A percentile compares a stretch with the other conserved stretches of the same genome.
Conservation (phyloP, 2,329 filamentous ascomycete species). For the Moelleriella libera region DNA sequence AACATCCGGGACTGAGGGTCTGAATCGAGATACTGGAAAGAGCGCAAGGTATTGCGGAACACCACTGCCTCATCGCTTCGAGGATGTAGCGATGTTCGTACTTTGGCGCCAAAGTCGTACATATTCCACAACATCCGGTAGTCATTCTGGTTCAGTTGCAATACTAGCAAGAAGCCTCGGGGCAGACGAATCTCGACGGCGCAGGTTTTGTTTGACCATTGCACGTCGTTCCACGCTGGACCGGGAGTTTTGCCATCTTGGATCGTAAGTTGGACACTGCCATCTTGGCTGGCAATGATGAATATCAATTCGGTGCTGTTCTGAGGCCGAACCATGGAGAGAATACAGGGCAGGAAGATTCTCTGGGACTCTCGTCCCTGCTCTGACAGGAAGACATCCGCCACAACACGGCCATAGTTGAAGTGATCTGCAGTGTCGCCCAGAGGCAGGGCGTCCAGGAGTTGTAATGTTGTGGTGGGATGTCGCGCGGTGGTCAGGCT, state of each 20-base stretch:
- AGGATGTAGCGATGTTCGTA: constrained; percentile 56
- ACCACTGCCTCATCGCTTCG: constrained; percentile 55
- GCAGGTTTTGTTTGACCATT: constrained; percentile 57
- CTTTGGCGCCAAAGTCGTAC: constrained; percentile 69
- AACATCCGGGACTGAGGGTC: constrained; percentile 57
- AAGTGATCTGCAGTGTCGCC: constrained; percentile 63
- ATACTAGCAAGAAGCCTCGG: constrained; percentile 57
- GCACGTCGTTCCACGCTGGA: constrained; percentile 67
- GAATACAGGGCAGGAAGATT: constrained; percentile 56
- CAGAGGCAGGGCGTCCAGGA: constrained; percentile 59
- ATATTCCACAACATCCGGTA: constrained; percentile 70
- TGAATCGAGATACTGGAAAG: constrained; percentile 71
- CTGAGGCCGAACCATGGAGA: constrained; percentile 60
- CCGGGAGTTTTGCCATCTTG: constrained; percentile 53
- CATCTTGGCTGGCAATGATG: constrained; percentile 66
- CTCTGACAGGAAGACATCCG: constrained; percentile 62
- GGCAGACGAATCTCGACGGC: constrained; percentile 57
- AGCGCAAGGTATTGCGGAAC: constrained; percentile 54
- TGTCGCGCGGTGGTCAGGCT: constrained; percentile 32
- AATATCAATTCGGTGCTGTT: constrained; percentile 58
- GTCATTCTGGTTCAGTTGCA: constrained; percentile 63
- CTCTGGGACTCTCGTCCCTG: constrained; percentile 53
- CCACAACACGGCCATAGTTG: constrained; percentile 65
- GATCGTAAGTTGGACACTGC: constrained; percentile 60
- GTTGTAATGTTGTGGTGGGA: constrained; percentile 31